Percentiles rank a stretch among this genome's conserved stretches.
These are phyloP conservation scores for Candida sanyiensis DNA, from an alignment of 805 yeast genomes.

Conservation along the genomic window DNA sequence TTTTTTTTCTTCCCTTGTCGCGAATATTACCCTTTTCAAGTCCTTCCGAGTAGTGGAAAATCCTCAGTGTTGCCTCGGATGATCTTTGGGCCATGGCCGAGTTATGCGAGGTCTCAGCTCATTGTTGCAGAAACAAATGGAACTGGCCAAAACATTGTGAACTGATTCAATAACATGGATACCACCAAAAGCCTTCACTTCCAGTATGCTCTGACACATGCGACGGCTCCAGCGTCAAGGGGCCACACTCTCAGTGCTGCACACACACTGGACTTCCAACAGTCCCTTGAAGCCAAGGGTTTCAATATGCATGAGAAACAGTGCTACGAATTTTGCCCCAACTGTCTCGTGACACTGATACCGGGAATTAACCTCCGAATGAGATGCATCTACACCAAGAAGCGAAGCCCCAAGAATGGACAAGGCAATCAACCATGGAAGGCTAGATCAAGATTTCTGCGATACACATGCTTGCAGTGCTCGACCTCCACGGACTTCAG, in stretches of 20 bases:
- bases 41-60: too few relatives aligned
- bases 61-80: too few relatives aligned
- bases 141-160: too few relatives aligned
- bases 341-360: conserved; percentile 23
- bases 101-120: too few relatives aligned
- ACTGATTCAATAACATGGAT: too few relatives aligned
- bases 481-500: conserved; percentile 16
- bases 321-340: conserved; percentile 19
- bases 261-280: conserved; percentile 27
- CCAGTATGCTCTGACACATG: conserved; percentile 3
- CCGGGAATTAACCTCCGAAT: conserved; percentile 27
- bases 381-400: conserved; percentile 15
- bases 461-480: conserved; percentile 28
- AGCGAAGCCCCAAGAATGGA: conserved; percentile 5
- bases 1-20: too few relatives aligned
- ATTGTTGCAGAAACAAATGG: too few relatives aligned
- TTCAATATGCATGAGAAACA: conserved; percentile 21
- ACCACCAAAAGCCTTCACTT: conserved; percentile 1
- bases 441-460: conserved; percentile 18
- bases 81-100: too few relatives aligned
- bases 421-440: conserved; percentile 9
- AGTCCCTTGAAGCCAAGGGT: conserved; percentile 26
- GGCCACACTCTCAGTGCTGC: conserved; percentile 12
- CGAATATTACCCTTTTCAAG: too few relatives aligned
- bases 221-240: conserved; percentile 5